Conservation (phyloP, 1,139 yeast genomes). For the Suhomyces taliae region DNA sequence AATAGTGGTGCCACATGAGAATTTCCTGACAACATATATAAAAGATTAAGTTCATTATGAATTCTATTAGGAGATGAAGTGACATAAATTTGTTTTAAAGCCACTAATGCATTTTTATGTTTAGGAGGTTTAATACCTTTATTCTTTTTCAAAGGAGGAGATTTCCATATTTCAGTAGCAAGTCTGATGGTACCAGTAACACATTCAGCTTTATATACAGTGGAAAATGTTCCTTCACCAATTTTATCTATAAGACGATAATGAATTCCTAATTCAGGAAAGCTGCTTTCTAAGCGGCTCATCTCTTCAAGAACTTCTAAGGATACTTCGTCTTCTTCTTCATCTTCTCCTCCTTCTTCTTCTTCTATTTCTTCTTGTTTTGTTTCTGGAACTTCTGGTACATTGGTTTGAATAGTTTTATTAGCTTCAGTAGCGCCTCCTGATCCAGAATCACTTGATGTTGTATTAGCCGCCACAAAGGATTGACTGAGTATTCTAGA, state of each 20-base stretch:
- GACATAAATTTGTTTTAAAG: conserved; percentile 89
- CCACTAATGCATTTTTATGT: conserved; percentile 63
- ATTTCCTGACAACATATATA: conserved; percentile 68
- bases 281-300: conserved; percentile 58
- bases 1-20: conserved; percentile 82
- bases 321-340: conserved; percentile 47
- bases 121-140: conserved; percentile 11
- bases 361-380: not conserved
- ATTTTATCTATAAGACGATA: conserved; percentile 78
- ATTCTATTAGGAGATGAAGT: conserved; percentile 94
- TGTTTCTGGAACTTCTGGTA: not conserved
- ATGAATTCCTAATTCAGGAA: conserved; percentile 58
- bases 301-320: conserved; percentile 66
- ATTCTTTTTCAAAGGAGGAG: conserved; percentile 42
- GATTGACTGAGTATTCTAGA: conserved; percentile 10
- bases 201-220: conserved; percentile 88
- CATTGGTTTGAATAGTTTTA: conserved; percentile 7
- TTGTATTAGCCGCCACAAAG: conserved; percentile 1
- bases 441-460: conserved; percentile 11
- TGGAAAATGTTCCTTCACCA: conserved; percentile 94
- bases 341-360: conserved; percentile 1
- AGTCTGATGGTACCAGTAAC: conserved; percentile 43
- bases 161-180: conserved; percentile 46
- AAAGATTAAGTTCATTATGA: conserved; percentile 76
- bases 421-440: conserved; percentile 1